A percentile compares a stretch with the other conserved stretches of the same genome.
Evolutionary conservation across 495 filamentous ascomycete species (phyloP).

Genomic region (Margaritispora aquatica): DNA sequence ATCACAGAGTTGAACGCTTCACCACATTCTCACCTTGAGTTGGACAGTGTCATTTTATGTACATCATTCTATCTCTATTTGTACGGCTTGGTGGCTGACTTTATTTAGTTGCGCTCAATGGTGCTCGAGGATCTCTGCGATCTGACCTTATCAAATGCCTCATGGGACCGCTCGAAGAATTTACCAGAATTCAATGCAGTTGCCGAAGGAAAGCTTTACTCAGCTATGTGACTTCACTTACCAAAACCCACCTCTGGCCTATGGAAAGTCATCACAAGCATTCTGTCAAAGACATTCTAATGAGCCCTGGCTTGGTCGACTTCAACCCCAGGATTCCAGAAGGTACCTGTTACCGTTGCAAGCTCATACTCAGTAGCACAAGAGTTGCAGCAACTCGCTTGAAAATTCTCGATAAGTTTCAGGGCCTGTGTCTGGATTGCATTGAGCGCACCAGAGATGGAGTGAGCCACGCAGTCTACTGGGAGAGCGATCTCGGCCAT

Average conservation of each 20-base stretch:
- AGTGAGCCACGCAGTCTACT: slow-evolving; percentile 1
- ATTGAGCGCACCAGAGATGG: slow-evolving; percentile 1
- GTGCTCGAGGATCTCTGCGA: slow-evolving; percentile 4
- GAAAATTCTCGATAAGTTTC: neutral
- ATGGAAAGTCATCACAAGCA: neutral
- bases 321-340: neutral
- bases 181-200: neutral
- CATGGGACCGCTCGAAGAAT: neutral
- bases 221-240: neutral
- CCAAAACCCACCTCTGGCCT: slow-evolving; percentile 4
- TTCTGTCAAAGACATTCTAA: neutral
- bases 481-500: neutral
- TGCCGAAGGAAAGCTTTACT: neutral
- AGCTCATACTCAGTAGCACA: neutral
- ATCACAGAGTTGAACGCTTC: neutral
- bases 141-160: neutral
- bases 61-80: neutral
- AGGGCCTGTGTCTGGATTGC: slow-evolving; percentile 7
- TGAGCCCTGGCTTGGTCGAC: neutral
- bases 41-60: neutral
- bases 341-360: slow-evolving; percentile 1
- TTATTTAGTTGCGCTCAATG: slow-evolving; percentile 7
- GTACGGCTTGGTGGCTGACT: neutral
- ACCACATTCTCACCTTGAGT: neutral
- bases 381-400: no score